A percentile compares a stretch with the other conserved stretches of the same genome.
These are phyloP conservation scores for Fusarium cyanostomum DNA, from an alignment of 2,329 filamentous ascomycete genomes.

Conservation along the genomic window DNA sequence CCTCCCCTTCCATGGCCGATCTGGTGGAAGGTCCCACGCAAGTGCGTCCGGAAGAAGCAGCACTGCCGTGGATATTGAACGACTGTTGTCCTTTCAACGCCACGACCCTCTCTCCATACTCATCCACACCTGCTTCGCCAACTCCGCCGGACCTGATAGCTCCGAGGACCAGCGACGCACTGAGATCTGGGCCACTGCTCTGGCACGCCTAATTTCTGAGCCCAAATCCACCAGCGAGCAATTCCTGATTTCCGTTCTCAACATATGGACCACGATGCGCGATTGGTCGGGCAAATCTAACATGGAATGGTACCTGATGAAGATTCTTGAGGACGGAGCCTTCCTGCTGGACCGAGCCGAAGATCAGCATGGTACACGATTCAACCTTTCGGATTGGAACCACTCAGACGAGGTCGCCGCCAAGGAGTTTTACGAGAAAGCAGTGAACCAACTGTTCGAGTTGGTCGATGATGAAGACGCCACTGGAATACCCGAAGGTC, in stretches of 20 bases:
- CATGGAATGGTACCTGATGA: conserved; percentile 94
- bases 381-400: conserved; percentile 77
- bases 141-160: conserved; percentile 82
- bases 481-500: conserved; percentile 86
- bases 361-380: conserved; percentile 76
- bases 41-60: conserved; percentile 55
- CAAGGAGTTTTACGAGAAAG: conserved; percentile 87
- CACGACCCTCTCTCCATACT: conserved; percentile 87
- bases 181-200: conserved; percentile 87
- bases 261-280: conserved; percentile 85
- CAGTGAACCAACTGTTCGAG: conserved; percentile 83
- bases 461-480: conserved; percentile 85
- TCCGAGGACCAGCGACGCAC: conserved; percentile 82
- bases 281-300: conserved; percentile 91
- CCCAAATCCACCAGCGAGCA: conserved; percentile 80
- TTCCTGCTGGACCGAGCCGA: conserved; percentile 89
- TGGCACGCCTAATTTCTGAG: conserved; percentile 82
- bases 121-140: conserved; percentile 89
- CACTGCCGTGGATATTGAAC: conserved; percentile 75
- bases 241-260: conserved; percentile 84
- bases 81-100: conserved; percentile 86
- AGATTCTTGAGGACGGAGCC: conserved; percentile 89
- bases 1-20: conserved; percentile 71
- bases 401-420: conserved; percentile 83
- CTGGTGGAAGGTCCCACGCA: conserved; percentile 57